Conservation (phyloP, 2,329 filamentous ascomycete genomes). For the Hypoxylon sp. region DNA sequence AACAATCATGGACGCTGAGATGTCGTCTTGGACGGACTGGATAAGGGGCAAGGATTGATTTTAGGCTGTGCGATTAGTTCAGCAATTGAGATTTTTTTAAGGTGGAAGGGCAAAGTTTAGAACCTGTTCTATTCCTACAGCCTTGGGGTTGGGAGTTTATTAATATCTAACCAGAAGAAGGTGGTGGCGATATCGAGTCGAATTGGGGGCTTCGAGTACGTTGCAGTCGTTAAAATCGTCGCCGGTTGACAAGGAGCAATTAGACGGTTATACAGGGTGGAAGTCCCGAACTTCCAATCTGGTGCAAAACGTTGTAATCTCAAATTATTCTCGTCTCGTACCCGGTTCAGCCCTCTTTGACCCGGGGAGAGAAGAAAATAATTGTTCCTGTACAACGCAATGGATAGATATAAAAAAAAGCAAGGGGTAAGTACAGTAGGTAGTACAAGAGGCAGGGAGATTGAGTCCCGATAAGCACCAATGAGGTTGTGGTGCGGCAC, state of each 20-base stretch:
- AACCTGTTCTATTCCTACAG: constrained; percentile 37
- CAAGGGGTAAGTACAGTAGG: constrained; percentile 40
- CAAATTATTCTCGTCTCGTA: constrained; percentile 39
- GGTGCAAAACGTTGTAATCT: constrained; percentile 32
- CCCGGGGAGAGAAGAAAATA: constrained; percentile 24
- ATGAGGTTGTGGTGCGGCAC: constrained; percentile 40
- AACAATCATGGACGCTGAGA: constrained; percentile 68
- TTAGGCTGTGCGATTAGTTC: constrained; percentile 34
- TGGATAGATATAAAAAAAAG: constrained; percentile 35
- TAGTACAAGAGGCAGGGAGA: constrained; percentile 44
- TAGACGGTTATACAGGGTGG: constrained; percentile 23
- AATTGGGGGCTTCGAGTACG: constrained; percentile 32
- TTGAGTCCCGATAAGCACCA: constrained; percentile 41
- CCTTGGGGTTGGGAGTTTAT: constrained; percentile 29
- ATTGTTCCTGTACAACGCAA: constrained; percentile 32
- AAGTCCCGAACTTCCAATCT: constrained; percentile 36
- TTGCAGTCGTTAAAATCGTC: constrained; percentile 36
- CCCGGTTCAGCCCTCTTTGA: constrained; percentile 30
- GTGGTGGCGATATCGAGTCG: constrained; percentile 25
- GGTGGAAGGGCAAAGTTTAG: constrained; percentile 15
- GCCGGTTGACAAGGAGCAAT: constrained; percentile 27
- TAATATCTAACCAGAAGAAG: constrained; percentile 31
- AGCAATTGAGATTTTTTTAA: constrained; percentile 24
- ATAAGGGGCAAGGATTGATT: constrained; percentile 29
- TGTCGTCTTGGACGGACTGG: constrained; percentile 46